Base-by-base conservation (phyloP, 1,139 yeast species). In the Saccharomyces pastorianus region DNA sequence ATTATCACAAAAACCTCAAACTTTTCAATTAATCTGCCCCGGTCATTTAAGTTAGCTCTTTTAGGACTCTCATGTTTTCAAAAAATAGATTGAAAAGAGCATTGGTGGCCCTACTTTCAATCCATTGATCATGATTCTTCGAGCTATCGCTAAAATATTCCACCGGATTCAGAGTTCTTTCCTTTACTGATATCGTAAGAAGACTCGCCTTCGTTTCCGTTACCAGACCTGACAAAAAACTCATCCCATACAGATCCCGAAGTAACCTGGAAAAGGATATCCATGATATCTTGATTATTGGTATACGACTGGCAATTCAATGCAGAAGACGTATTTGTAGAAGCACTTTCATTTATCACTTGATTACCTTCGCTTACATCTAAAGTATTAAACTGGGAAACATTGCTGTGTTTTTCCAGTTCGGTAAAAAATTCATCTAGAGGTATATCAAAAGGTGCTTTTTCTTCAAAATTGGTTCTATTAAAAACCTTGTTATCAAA, bases 171-270 rank as follows among this genome's bases (percentile, higher is more conserved):
- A 38, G 44, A 5, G 13, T 8, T 38, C 11, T 20, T 38, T 38
- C 23, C 44, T 9, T 38, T 38, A 11, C 25, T 38, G 26, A 38
- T 11, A 9, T 38, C 44, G 11, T 38, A 38, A 4, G 23, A 38
- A 8, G 44, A 38, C 25, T 38, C 44, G 26, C 25, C 44, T 38
- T 38, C 44, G 25, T 38, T 38, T 7, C 28, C 47, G 5, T 34
- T 34, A 25, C 51, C 47, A 5, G 27, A 44, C 34, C 54, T 56
- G 38, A 58, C 77, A 64, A 85, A 84, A 60, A 82, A 84, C 62
- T 85, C 90, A 60, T 84, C 91, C 93, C 93, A 86, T 49, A 85
- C 83, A 38, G 85, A 76, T 49, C 85, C 88, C 27, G 81, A 76
- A 1, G 91, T 88, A 49, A 84, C 79, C 62, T 83, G 85, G 61